A percentile compares a stretch with the other conserved stretches of the same genome.
phyloP scores from a whole-genome alignment of 2,329 filamentous ascomycete species.

The Colletotrichum zoysiae region DNA sequence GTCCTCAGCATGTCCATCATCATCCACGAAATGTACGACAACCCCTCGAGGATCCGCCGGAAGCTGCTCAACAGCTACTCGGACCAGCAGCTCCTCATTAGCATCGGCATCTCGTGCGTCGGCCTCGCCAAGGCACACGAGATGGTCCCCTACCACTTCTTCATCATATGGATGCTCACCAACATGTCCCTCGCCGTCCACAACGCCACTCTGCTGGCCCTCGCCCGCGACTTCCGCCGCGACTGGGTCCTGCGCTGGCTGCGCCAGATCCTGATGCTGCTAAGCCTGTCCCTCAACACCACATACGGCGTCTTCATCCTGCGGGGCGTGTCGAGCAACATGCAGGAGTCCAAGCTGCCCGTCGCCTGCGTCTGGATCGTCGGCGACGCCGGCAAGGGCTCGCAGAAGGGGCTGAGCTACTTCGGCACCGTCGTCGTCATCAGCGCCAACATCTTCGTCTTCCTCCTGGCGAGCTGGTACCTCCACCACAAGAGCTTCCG shows the following conservation, averaged over 20 bases:
- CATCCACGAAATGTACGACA: constrained; percentile 63
- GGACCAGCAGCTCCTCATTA: constrained; percentile 77
- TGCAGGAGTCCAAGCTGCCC: constrained; percentile 66
- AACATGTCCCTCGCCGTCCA: constrained; percentile 75
- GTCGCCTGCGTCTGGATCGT: constrained; percentile 72
- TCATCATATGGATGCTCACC: constrained; percentile 77
- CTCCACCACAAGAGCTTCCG: constrained; percentile 63
- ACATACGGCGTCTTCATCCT: constrained; percentile 69
- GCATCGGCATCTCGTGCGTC: constrained; percentile 75
- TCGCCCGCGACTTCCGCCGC: constrained; percentile 74
- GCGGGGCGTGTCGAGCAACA: constrained; percentile 63
- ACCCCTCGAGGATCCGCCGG: constrained; percentile 66
- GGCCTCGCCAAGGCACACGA: constrained; percentile 70
- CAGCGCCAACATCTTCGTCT: constrained; percentile 69
- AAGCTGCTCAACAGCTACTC: constrained; percentile 75
- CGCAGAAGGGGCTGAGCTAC: constrained; percentile 60
- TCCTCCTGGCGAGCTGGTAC: constrained; percentile 73
- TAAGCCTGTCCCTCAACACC: constrained; percentile 71
- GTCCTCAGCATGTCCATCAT: constrained; percentile 68
- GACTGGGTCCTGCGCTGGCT: constrained; percentile 77
- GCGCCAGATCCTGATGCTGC: constrained; percentile 74
- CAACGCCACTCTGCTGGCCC: constrained; percentile 72
- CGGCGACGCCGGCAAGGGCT: constrained; percentile 48
- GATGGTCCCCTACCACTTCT: constrained; percentile 77
- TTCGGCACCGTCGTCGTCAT: constrained; percentile 73